Evolutionary conservation across 352 stramenopile genomes (phyloP), one percentile per base, ranked within the genome.

Genomic region (Pythium aquatile): DNA sequence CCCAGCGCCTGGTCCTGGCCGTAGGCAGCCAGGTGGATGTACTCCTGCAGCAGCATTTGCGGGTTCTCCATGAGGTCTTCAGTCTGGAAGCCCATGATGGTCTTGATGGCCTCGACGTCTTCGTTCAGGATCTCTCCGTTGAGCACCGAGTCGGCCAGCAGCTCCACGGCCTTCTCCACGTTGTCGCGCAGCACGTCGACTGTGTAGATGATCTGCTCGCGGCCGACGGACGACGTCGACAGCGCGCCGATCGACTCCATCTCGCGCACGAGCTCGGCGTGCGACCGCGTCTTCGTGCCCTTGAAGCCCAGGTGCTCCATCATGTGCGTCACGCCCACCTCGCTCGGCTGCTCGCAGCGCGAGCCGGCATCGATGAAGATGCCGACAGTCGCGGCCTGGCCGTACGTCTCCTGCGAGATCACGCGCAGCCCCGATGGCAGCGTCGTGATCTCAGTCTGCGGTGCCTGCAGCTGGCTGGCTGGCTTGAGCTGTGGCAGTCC

Each of bases 161-260:
- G 75, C 63, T 96, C 81, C 51, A 98, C 79, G 1, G 91, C 96
- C 44, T 85, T 76, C 42, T 90, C 79, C 7, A 98, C 85, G 67
- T 98, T 98, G 66, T 98, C 95, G 44, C 96, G 87, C 46, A 99
- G 75, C 48, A 98, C 75, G 74, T 99, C 97, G 63, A 99, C 90
- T 65, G 92, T 98, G 76, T 98, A 98, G 51, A 99, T 92, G 65
- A 98, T 98, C 79, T 99, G 94, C 71, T 99, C 97, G 51, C 97
- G 82, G 35, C 85, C 90, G 30, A 83, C 90, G 20, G 92, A 96
- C 44, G 94, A 93, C 55, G 96, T 98, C 13, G 86, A 92, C 52
- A 95, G 88, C 32, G 82, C 95, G 46, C 97, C 96, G 60, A 98
- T 96, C 48, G 93, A 82, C 73, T 99, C 94, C 39, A 99, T 83